Base-by-base conservation (phyloP, 345 rosid species). In the Moricandia moricandioides region DNA sequence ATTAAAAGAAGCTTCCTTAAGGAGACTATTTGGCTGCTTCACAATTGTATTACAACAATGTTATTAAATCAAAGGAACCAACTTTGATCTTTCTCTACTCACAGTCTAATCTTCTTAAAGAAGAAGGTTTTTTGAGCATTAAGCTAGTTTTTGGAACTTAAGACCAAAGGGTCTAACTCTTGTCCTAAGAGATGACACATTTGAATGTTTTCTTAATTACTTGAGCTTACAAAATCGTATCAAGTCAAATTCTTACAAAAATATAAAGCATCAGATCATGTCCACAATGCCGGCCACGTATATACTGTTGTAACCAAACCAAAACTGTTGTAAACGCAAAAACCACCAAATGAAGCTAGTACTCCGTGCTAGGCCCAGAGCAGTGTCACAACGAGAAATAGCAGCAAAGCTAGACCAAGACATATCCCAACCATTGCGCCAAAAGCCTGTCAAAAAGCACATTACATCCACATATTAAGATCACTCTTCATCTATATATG, bases 351-450 rank as follows among this genome's bases (percentile, higher is more conserved):
- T 31, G 8, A 11, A 74, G 17, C 52, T 58, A 24, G 75, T 78
- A 33, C 51, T 33, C 17, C 47, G 74, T 16, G 18, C 43, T 76
- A 89, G 34, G 96, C 92, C 82, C 85, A 85, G 39, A 91, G 85
- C 66, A 93, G 77, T 21, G 96, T 91, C 78, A 89, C 87, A 6
- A 75, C 75, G 7, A 88, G 67, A 77, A 93, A 93, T 7, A 93
- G 72, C 72, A 84, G 21, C 31, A 87, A 5, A 49, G 94, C 98
- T 72, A 93, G 63, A 62, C 93, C 97, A 72, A 93, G 85, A 79
- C 98, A 93, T 47, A 86, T 81, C 17, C 88, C 89, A 24, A 87
- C 91, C 14, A 89, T 26, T 16, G 85, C 88, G 65, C 81, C 77
- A 79, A 84, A 87, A 63, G 97, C 96, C 98, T 91, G 88, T 21